Base-by-base conservation (phyloP, 2,329 filamentous ascomycete species). In the Penicillium sp. region DNA sequence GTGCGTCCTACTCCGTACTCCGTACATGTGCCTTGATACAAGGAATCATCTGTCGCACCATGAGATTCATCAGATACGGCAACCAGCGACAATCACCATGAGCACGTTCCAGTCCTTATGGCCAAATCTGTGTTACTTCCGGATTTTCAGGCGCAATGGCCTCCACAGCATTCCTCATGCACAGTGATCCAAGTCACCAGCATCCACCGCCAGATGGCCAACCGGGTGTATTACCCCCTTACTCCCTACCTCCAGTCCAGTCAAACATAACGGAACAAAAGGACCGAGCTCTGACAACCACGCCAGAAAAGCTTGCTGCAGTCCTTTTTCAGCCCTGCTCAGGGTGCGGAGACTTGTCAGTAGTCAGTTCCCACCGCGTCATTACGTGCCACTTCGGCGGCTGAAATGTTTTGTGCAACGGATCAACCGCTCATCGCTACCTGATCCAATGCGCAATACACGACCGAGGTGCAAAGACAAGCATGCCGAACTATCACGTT, bases 261-360 rank as follows among this genome's bases (percentile, higher is more conserved):
- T 39, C 45, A 24, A 14, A 22, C 36, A 27, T 27, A 27, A 48
- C 6, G 10, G 45, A 42, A 21, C 32, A 48, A 39, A 50, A 43
- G 39, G 41, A 36, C 36, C 36, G 36, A 48, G 45, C 42, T 21
- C 16, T 40, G 21, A 50, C 48, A 46, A 51, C 34, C 18, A 21
- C 40, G 24, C 51, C 45, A 48, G 29, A 11, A 54, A 55, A 58
- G 38, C 42, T 53, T 58, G 45, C 40, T 39, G 13, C 34, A 38
- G 39, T 43, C 29, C 48, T 14, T 8, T 13, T 21, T 57, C 51
- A 53, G 51, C 51, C 51, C 38, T 53, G 50, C 38, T 43, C 8
- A 21, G n/a, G 5, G 5, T 40, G 38, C 8, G 38, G 16, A 21
- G n/a, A 4, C n/a, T 21, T 36, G 13, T n/a, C 34, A 5, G 13